These are phyloP conservation scores for Craterostigma plantagineum DNA, from an alignment of 257 asterid genomes.

Conservation along the genomic window DNA sequence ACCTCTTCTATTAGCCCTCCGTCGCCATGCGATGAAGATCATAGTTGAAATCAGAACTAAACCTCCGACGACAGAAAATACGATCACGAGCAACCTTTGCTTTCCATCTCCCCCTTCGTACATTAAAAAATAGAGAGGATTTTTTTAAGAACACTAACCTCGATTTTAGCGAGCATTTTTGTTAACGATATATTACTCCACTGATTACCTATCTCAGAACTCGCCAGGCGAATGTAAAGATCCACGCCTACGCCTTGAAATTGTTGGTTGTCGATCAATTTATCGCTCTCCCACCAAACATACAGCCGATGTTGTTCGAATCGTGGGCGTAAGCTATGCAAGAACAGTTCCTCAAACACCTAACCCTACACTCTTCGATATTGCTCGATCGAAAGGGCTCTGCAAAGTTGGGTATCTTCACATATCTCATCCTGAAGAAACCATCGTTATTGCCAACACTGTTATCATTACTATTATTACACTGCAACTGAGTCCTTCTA, in stretches of 20 bases:
- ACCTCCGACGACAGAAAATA: background rate
- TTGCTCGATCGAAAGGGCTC: background rate
- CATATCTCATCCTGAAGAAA: conserved; percentile 13
- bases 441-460: conserved; percentile 14
- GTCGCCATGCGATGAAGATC: background rate
- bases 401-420: conserved; percentile 35
- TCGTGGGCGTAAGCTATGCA: conserved; percentile 13
- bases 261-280: conserved; percentile 9
- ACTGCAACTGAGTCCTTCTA: conserved; percentile 20
- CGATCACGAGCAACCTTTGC: background rate
- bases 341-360: conserved; percentile 15
- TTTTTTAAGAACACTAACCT: too few species aligned
- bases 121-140: background rate
- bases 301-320: conserved; percentile 16
- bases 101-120: background rate
- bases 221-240: conserved; percentile 11
- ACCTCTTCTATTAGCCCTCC: background rate
- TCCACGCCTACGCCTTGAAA: conserved; percentile 8
- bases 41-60: background rate
- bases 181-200: too few species aligned
- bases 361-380: conserved; percentile 6
- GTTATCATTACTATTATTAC: conserved; percentile 9
- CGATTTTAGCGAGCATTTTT: too few species aligned
- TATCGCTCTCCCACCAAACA: conserved; percentile 15
- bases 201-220: conserved; percentile 14